These are phyloP conservation scores for Hirsutella rhossiliensis DNA, from an alignment of 2,329 filamentous ascomycete species.

Conservation along the genomic window DNA sequence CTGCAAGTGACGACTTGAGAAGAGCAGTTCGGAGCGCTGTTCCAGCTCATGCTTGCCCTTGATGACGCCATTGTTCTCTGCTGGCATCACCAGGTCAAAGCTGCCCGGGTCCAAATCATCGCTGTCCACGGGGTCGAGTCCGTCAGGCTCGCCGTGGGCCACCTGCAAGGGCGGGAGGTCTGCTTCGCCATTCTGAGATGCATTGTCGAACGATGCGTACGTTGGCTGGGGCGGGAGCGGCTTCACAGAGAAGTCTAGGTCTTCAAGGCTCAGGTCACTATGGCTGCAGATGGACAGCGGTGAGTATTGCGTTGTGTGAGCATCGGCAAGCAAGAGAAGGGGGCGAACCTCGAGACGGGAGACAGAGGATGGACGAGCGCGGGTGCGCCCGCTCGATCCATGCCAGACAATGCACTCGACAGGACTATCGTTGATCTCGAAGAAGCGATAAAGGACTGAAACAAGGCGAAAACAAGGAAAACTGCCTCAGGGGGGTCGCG, in stretches of 20 bases:
- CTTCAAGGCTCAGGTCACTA: conserved; percentile 5
- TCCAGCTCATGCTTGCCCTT: conserved; percentile 39
- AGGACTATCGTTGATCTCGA: background rate
- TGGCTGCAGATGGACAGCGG: background rate
- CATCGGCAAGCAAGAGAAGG: background rate
- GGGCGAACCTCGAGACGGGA: background rate
- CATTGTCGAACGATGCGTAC: background rate
- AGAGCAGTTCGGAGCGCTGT: conserved; percentile 48
- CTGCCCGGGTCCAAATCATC: conserved; percentile 25
- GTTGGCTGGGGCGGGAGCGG: conserved; percentile 4
- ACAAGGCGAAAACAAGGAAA: background rate
- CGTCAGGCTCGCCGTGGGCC: conserved; percentile 10
- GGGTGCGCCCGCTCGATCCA: background rate
- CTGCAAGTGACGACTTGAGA: conserved; percentile 52
- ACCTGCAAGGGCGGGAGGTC: conserved; percentile 5
- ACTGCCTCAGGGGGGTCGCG: too few species aligned
- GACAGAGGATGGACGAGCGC: background rate
- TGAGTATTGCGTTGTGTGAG: background rate
- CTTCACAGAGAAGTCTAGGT: conserved; percentile 4
- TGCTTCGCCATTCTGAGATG: background rate
- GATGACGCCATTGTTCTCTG: conserved; percentile 2
- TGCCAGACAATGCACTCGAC: background rate
- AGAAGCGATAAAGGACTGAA: background rate
- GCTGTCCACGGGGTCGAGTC: conserved; percentile 21
- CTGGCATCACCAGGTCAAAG: conserved; percentile 20